Base-by-base conservation (phyloP, 1,139 yeast species). In the Yamadazyma aaseri region DNA sequence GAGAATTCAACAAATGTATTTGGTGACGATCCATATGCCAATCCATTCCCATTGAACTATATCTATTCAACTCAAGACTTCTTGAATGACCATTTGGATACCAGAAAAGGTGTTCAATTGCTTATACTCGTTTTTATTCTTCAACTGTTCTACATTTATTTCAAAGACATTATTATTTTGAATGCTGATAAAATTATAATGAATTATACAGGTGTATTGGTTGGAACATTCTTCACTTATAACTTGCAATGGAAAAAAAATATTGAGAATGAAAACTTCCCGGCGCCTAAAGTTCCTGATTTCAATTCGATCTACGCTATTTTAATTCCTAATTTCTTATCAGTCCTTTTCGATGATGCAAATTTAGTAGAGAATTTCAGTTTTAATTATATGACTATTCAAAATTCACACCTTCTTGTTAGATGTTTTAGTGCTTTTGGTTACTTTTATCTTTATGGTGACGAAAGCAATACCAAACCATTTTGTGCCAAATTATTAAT, bases 41-140 rank as follows among this genome's bases (percentile, higher is more conserved):
- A 45, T 20, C 50, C 50, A 6, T 59, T 60, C 36, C 65, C 65
- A 1, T 45, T 58, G 32, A 59, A 56, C 38, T 45, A 52, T 18
- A 40, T 68, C 23, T 68, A 55, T 45, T 46, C 47, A 13, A 45
- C 55, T 7, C 75, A 70, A 41, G 75, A 70, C 38, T 67, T 60
- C 40, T 47, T 67, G 32, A 69, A 67, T 40, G 65, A 58, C 8
- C 49, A 63, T 29, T 40, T 70, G 52, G 51, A 47, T 20, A 47
- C 59, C 25, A 38, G 58, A 18, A 60, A 56, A 32, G 59, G 60
- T 34, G 55, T 60, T n/a, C 73, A 70, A 45, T 15, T 65, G 27
- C 44, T 67, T 40, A 50, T 58, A 16, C 39, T 63, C 29, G 49
- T 52, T 8, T 70, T 58, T 43, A 34, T 63, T 12, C 28, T 51